Evolutionary conservation across 2,329 filamentous ascomycete genomes (phyloP).

Genomic region (Ophiostoma tasmaniense): DNA sequence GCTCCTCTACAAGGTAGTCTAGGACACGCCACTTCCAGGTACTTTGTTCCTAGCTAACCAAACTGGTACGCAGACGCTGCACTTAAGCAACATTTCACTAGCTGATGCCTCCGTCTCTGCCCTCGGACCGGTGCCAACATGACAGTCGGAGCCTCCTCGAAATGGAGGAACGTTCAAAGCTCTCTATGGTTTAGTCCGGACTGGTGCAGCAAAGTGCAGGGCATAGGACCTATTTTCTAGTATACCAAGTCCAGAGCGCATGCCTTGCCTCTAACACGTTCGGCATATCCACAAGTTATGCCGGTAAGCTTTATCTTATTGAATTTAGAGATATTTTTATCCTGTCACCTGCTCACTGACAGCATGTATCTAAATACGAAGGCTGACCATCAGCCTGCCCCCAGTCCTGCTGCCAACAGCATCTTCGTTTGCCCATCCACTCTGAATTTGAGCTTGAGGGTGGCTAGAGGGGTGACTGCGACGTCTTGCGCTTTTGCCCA

Average conservation of each 20-base stretch:
- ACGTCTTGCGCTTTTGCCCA: not conserved
- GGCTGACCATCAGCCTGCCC: not conserved
- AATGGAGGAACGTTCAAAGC: not conserved
- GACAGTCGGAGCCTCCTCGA: not conserved
- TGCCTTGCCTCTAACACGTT: not conserved
- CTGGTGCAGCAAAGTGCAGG: not conserved
- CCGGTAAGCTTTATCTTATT: not conserved
- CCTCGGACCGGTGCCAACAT: not conserved
- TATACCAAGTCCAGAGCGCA: not conserved
- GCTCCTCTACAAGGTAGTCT: not conserved
- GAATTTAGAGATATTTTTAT: not conserved
- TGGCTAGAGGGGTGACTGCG: not conserved
- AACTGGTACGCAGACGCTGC: not conserved
- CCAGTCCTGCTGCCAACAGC: not conserved
- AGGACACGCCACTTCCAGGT: not conserved
- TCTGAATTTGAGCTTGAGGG: not conserved
- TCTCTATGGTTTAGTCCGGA: not conserved
- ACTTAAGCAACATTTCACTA: not conserved
- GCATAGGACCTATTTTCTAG: not conserved
- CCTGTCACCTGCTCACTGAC: not conserved
- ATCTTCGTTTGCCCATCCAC: not conserved
- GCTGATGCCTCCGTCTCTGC: not conserved
- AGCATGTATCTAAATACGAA: not conserved
- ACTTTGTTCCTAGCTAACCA: not conserved
- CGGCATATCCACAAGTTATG: not conserved